A percentile compares a stretch with the other conserved stretches of the same genome.
Evolutionary conservation across 805 yeast species (phyloP).

Genomic region (Priceomyces medius): DNA sequence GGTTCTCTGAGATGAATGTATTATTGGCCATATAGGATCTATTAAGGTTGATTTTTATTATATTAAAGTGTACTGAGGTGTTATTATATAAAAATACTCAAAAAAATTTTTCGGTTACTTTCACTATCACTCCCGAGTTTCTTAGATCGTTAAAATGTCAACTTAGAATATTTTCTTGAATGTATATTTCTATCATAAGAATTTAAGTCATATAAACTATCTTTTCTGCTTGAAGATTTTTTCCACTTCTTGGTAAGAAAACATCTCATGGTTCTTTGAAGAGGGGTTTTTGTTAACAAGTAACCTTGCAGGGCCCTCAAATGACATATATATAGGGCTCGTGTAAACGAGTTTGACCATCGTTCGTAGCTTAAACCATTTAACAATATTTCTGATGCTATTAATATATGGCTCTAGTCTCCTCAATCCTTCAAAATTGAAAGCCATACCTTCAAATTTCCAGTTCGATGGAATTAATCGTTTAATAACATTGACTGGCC

Average conservation of each 20-base stretch:
- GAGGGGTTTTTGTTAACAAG: slow-evolving; percentile 19
- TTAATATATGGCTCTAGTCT: background rate
- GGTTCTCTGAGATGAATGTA: background rate
- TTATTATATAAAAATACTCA: background rate
- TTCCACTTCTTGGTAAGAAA: slow-evolving; percentile 16
- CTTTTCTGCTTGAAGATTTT: slow-evolving; percentile 5
- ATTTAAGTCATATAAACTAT: background rate
- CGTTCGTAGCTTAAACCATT: slow-evolving; percentile 11
- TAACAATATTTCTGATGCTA: background rate
- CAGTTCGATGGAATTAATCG: background rate
- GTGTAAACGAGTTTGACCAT: slow-evolving; percentile 11
- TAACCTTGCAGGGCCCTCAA: slow-evolving; percentile 28
- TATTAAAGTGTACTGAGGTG: background rate
- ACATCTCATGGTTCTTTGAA: slow-evolving; percentile 11
- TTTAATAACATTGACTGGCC: background rate
- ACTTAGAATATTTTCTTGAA: background rate
- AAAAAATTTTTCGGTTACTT: background rate
- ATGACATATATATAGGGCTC: slow-evolving; percentile 18
- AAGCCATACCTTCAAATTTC: background rate
- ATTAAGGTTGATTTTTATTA: too few relatives aligned
- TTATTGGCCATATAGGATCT: too few relatives aligned
- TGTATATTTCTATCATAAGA: too few relatives aligned
- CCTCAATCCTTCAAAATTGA: background rate
- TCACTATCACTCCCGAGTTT: background rate
- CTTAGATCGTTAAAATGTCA: background rate